These are phyloP conservation scores for Pharnaceum exiguum DNA, from an alignment of 148 eudicot genomes.

Conservation along the genomic window DNA sequence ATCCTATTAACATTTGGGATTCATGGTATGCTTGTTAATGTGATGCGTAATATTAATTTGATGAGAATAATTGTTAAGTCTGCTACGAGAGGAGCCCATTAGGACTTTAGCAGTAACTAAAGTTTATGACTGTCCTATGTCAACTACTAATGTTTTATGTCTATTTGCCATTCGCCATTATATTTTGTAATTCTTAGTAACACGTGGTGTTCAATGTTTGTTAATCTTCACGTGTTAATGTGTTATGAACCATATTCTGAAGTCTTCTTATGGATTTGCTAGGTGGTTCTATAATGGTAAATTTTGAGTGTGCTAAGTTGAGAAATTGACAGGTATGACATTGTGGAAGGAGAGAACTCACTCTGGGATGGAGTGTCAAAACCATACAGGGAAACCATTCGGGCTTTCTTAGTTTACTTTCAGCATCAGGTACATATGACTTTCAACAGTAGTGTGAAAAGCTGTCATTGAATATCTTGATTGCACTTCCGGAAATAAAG, in stretches of 20 bases:
- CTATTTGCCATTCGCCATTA: no score
- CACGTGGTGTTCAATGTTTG: not conserved
- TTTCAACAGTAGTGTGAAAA: not conserved
- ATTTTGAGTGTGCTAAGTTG: slow-evolving; percentile 28
- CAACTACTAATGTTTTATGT: no score
- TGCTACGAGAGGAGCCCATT: no score
- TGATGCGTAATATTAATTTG: no score
- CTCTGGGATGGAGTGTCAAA: slow-evolving; percentile 89
- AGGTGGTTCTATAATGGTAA: slow-evolving; percentile 22
- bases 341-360: slow-evolving; percentile 85
- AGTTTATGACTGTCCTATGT: no score
- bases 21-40: no score
- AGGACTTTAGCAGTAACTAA: no score
- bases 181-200: no score
- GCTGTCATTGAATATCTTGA: not conserved
- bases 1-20: no score
- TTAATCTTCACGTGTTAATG: not conserved
- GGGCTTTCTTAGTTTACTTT: slow-evolving; percentile 80
- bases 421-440: slow-evolving; percentile 69
- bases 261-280: slow-evolving; percentile 11
- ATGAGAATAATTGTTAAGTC: no score
- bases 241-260: not conserved
- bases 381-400: slow-evolving; percentile 89
- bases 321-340: slow-evolving; percentile 64
- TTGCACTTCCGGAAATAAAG: not conserved